Percentiles rank a stretch among this genome's conserved stretches.
These are phyloP conservation scores for Teratosphaeria gauchensis DNA, from an alignment of 2,329 filamentous ascomycete genomes.

Conservation along the genomic window DNA sequence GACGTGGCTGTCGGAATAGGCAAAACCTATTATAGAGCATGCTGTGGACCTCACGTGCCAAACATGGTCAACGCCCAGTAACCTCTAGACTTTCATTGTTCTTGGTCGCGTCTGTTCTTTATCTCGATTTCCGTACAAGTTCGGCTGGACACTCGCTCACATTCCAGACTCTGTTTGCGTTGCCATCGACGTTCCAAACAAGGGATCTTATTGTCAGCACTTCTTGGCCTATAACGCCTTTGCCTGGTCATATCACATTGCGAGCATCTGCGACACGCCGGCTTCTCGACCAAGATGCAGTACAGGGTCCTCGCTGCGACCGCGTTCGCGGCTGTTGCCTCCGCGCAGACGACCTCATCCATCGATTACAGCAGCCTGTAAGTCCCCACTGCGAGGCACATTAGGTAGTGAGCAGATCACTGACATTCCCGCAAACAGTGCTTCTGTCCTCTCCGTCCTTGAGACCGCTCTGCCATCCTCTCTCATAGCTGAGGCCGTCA, in stretches of 20 bases:
- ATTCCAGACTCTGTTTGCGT: background rate
- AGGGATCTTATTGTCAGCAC: background rate
- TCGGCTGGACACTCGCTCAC: background rate
- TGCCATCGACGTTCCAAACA: background rate
- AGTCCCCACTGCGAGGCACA: background rate
- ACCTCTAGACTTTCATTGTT: background rate
- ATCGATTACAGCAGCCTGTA: conserved; percentile 1
- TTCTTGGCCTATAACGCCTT: background rate
- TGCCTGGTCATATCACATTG: too few species aligned
- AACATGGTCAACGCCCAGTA: background rate
- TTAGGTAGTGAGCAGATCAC: background rate
- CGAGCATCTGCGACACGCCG: too few species aligned
- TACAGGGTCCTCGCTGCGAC: conserved; percentile 17
- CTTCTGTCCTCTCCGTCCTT: conserved; percentile 34
- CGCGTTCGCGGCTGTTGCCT: conserved; percentile 16
- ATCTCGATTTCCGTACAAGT: background rate
- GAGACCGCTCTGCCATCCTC: conserved; percentile 36
- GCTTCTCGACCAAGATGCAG: conserved; percentile 14
- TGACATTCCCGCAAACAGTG: conserved; percentile 11
- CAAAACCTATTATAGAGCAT: background rate
- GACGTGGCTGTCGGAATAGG: background rate
- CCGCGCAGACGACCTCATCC: conserved; percentile 7
- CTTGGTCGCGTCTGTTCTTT: background rate
- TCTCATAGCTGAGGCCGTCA: conserved; percentile 30
- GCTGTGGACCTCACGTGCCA: too few species aligned